phyloP scores from a whole-genome alignment of 2,329 filamentous ascomycete genomes.

The Bimuria novae-zelandiae region DNA sequence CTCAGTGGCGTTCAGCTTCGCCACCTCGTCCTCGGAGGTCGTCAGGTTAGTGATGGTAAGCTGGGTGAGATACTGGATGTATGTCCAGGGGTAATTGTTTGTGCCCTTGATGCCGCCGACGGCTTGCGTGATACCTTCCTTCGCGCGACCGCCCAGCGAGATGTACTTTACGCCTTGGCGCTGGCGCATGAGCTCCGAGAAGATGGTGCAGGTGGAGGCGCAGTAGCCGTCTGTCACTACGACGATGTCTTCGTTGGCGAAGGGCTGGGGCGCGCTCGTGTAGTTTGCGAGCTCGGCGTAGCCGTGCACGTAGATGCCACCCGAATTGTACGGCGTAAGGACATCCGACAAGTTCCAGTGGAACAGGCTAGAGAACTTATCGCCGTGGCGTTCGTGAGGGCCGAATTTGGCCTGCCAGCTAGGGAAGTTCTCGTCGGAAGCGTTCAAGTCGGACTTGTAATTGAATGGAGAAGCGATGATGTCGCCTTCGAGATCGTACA shows the following conservation, averaged over 20 bases:
- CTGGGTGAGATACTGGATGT: constrained; percentile 36
- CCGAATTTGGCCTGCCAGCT: constrained; percentile 55
- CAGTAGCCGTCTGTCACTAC: constrained; percentile 60
- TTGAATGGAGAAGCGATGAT: constrained; percentile 52
- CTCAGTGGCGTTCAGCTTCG: constrained; percentile 35
- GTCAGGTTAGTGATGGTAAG: constrained; percentile 28
- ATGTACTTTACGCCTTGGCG: constrained; percentile 61
- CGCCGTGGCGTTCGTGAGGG: constrained; percentile 49
- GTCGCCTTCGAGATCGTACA: constrained; percentile 30
- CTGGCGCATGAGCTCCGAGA: constrained; percentile 59
- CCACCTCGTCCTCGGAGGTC: constrained; percentile 29
- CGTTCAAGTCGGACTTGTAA: constrained; percentile 52
- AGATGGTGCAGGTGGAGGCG: constrained; percentile 64
- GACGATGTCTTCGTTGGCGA: constrained; percentile 62
- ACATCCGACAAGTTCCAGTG: constrained; percentile 55
- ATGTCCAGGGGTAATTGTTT: constrained; percentile 41
- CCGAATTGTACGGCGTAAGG: constrained; percentile 43
- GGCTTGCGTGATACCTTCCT: constrained; percentile 55
- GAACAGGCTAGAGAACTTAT: constrained; percentile 62
- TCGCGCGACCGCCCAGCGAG: constrained; percentile 63
- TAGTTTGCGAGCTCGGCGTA: constrained; percentile 50
- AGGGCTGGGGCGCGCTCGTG: constrained; percentile 49
- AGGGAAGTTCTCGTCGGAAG: constrained; percentile 56
- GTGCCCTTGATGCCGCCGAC: constrained; percentile 69
- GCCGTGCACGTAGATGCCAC: constrained; percentile 41